phyloP scores from a whole-genome alignment of 1,284 basidiomycete genomes.

The Ceratobasidium sp. region DNA sequence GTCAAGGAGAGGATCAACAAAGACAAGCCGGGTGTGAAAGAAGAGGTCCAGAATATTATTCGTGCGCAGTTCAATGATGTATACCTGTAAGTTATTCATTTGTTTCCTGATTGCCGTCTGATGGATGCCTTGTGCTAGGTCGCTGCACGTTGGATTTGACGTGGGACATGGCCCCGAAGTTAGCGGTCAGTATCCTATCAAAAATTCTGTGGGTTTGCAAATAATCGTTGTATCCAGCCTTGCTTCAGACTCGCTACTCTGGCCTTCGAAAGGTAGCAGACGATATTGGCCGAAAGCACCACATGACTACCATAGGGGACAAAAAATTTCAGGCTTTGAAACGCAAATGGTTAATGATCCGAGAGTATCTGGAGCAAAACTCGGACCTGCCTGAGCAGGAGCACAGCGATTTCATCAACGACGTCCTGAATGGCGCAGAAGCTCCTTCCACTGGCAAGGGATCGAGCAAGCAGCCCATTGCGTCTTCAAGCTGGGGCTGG shows the following conservation, averaged over 20 bases:
- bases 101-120: too few species aligned
- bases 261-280: neutral
- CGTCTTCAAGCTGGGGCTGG: neutral
- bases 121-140: neutral
- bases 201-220: neutral
- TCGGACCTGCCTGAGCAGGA: neutral
- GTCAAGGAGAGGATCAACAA: neutral
- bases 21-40: constrained; percentile 1
- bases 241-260: constrained; percentile 5
- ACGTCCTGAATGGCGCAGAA: constrained; percentile 3
- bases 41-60: constrained; percentile 25
- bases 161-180: neutral
- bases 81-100: constrained; percentile 10
- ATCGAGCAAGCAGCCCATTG: neutral
- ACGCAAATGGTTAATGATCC: constrained; percentile 4
- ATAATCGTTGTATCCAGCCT: neutral
- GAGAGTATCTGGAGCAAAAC: constrained; percentile 3
- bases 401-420: constrained; percentile 17
- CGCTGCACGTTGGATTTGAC: neutral
- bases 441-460: neutral
- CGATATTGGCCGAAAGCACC: neutral
- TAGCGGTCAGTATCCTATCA: constrained; percentile 5
- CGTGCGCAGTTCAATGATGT: neutral
- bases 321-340: constrained; percentile 18
- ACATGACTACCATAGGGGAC: neutral